Evolutionary conservation across 2,329 filamentous ascomycete species (phyloP).

Genomic region (Monilinia vaccinii-corymbosi): DNA sequence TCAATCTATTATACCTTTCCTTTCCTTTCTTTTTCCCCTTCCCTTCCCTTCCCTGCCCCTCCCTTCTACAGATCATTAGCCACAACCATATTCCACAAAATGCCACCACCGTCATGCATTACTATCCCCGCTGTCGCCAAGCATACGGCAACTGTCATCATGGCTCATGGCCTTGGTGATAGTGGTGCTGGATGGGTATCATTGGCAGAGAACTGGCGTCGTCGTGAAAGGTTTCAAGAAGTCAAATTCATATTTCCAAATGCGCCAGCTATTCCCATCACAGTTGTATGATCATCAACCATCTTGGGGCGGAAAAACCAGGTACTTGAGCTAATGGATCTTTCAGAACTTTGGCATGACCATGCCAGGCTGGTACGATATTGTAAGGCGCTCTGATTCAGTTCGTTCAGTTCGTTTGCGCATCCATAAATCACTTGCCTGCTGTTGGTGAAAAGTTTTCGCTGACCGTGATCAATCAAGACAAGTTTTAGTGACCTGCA

Average conservation of each 20-base stretch:
- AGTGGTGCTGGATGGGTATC: slow-evolving; percentile 69
- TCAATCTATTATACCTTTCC: no score
- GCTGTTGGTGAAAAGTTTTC: not conserved
- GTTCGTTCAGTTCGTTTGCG: slow-evolving; percentile 25
- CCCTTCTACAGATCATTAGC: not conserved
- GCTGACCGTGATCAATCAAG: slow-evolving; percentile 19
- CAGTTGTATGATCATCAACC: slow-evolving; percentile 43
- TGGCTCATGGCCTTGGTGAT: slow-evolving; percentile 87
- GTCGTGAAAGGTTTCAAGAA: slow-evolving; percentile 71
- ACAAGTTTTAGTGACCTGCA: slow-evolving; percentile 38
- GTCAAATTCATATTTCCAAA: slow-evolving; percentile 93
- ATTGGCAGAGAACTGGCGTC: slow-evolving; percentile 80
- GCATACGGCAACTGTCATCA: slow-evolving; percentile 92
- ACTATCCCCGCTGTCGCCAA: slow-evolving; percentile 70
- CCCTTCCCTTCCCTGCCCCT: not conserved
- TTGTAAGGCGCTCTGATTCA: slow-evolving; percentile 40
- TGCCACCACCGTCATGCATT: slow-evolving; percentile 35
- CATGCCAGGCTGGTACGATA: slow-evolving; percentile 87
- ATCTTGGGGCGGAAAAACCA: not conserved
- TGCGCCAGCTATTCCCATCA: slow-evolving; percentile 78
- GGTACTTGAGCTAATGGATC: slow-evolving; percentile 7
- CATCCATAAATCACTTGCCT: not conserved
- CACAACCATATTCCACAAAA: slow-evolving; percentile 9
- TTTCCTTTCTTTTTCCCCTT: not conserved
- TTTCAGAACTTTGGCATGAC: slow-evolving; percentile 60